A percentile compares a stretch with the other conserved stretches of the same genome.
Conservation (phyloP, 2,329 filamentous ascomycete species). For the Zymoseptoria ardabiliae region DNA sequence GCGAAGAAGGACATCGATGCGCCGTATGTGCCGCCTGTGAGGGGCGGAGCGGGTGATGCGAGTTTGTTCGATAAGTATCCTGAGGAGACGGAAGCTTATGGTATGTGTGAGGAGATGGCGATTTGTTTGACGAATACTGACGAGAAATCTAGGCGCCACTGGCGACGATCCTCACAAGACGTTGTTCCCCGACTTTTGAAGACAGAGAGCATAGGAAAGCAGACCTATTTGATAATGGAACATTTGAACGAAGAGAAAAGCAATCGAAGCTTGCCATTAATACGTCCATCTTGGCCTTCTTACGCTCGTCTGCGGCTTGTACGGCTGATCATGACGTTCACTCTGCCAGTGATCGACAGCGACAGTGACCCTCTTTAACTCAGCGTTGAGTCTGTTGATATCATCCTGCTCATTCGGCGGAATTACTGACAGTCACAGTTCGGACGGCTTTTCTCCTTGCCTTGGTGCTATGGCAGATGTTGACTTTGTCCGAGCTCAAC, state of each 20-base stretch:
- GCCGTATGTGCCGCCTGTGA: slow-evolving; percentile 91
- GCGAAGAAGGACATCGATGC: slow-evolving; percentile 96
- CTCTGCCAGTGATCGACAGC: not conserved
- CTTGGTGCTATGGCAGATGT: too few species aligned
- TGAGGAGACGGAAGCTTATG: slow-evolving; percentile 92
- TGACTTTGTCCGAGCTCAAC: too few species aligned
- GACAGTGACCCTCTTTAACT: too few species aligned
- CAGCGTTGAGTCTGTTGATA: too few species aligned
- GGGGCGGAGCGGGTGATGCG: slow-evolving; percentile 86
- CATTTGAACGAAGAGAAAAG: not conserved
- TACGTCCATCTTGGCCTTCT: not conserved
- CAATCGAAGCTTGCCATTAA: not conserved
- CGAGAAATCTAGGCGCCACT: not conserved
- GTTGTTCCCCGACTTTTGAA: not conserved
- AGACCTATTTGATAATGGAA: not conserved
- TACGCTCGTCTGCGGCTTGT: not conserved
- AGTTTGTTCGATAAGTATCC: slow-evolving; percentile 98
- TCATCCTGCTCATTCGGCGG: too few species aligned
- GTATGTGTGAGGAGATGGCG: slow-evolving; percentile 30
- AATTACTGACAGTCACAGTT: too few species aligned
- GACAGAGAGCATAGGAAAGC: not conserved
- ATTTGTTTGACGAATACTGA: not conserved
- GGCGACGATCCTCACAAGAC: not conserved
- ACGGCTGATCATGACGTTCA: not conserved
- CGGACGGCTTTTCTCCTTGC: too few species aligned